phyloP scores from a whole-genome alignment of 139 green algal species.

The Desmodesmus armatus region DNA sequence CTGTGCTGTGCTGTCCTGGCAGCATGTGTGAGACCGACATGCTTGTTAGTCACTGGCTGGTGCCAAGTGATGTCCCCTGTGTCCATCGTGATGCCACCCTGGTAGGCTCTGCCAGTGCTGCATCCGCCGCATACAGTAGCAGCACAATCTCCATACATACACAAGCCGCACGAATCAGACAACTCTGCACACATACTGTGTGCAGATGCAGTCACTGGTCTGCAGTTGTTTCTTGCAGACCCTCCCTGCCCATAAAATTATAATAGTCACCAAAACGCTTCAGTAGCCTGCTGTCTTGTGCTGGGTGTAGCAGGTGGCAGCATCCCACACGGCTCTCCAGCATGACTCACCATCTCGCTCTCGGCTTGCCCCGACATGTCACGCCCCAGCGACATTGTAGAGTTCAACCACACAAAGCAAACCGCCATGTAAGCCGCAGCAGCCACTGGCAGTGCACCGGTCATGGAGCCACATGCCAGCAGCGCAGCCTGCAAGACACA shows the following conservation, averaged over 20 bases:
- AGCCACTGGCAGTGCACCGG: constrained; percentile 26
- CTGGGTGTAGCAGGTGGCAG: no score
- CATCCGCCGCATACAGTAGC: background rate
- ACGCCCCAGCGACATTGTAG: constrained; percentile 15
- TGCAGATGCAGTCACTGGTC: background rate
- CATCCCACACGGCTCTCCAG: no score
- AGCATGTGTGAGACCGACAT: no score
- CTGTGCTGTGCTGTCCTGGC: background rate
- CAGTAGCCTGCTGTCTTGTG: no score
- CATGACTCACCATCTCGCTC: background rate
- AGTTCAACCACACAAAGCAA: constrained; percentile 7
- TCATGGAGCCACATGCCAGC: constrained; percentile 38
- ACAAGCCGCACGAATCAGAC: background rate
- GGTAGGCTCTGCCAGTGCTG: background rate
- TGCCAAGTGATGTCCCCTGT: background rate
- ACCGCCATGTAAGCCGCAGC: constrained; percentile 14
- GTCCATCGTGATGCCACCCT: no score
- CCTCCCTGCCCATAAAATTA: background rate
- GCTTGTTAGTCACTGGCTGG: no score
- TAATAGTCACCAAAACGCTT: no score
- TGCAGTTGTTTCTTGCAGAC: background rate
- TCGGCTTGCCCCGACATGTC: constrained; percentile 7
- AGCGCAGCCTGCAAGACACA: constrained; percentile 15
- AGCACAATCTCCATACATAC: no score
- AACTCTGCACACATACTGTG: background rate